Conservation (phyloP, 129 eudicot genomes). For the Flaveria brownii region DNA sequence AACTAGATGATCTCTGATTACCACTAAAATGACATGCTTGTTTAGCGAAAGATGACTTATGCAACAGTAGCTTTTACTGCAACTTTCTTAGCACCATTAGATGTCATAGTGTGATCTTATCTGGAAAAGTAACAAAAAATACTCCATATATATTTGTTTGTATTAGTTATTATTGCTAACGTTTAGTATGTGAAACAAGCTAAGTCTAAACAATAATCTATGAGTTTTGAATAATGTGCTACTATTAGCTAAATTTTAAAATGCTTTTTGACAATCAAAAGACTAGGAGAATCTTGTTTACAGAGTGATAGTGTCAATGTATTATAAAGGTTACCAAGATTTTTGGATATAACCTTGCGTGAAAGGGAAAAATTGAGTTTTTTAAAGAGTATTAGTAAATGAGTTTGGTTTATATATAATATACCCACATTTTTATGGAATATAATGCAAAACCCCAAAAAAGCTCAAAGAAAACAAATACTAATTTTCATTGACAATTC, state of each 20-base stretch:
- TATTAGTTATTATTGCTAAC: background rate
- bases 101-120: background rate
- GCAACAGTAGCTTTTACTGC: background rate
- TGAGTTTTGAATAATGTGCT: background rate
- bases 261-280: background rate
- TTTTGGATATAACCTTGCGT: background rate
- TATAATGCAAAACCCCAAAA: background rate
- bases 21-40: background rate
- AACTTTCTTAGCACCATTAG: background rate
- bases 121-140: background rate
- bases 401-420: background rate
- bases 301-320: background rate
- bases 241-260: background rate
- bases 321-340: slow-evolving; percentile 5
- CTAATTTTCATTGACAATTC: background rate
- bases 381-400: background rate
- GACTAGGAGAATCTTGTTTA: slow-evolving; percentile 11
- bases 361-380: background rate
- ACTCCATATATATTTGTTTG: background rate
- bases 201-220: background rate
- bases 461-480: background rate
- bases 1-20: background rate
- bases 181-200: slow-evolving; percentile 7
- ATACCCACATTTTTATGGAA: background rate
- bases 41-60: background rate